phyloP scores from a whole-genome alignment of 345 rosid species.

The Trapa bicornis region DNA sequence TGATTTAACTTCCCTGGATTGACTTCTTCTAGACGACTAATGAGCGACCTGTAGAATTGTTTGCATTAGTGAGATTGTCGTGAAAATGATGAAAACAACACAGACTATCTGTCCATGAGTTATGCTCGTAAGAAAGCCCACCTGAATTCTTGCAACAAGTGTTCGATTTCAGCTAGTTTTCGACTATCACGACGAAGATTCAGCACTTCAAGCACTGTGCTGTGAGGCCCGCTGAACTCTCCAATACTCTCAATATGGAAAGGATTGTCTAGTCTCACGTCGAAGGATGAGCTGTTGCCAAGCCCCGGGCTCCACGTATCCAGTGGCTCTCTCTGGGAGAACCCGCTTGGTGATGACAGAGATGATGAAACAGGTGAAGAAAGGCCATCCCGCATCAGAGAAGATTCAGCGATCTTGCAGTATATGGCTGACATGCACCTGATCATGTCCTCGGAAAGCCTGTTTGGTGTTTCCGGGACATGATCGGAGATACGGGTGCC shows the following conservation, averaged over 20 bases:
- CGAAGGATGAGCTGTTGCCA: slow-evolving; percentile 70
- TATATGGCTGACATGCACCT: slow-evolving; percentile 83
- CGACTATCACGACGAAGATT: slow-evolving; percentile 65
- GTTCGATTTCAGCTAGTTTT: slow-evolving; percentile 64
- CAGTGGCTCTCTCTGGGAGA: slow-evolving; percentile 61
- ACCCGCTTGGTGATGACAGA: slow-evolving; percentile 46
- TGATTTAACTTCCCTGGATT: slow-evolving; percentile 70
- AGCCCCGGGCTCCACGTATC: slow-evolving; percentile 84
- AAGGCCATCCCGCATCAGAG: slow-evolving; percentile 38
- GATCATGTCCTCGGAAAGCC: slow-evolving; percentile 87
- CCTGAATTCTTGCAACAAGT: slow-evolving; percentile 74
- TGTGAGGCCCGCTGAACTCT: slow-evolving; percentile 88
- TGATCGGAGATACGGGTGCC: slow-evolving; percentile 88
- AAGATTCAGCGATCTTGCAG: slow-evolving; percentile 82
- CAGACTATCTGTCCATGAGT: too few species aligned
- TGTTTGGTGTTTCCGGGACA: slow-evolving; percentile 82
- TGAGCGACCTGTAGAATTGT: slow-evolving; percentile 43
- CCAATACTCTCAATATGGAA: slow-evolving; percentile 75
- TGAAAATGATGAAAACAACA: too few species aligned
- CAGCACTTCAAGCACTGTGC: slow-evolving; percentile 74
- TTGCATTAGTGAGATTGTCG: neutral
- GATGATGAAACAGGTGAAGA: slow-evolving; percentile 68
- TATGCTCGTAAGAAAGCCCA: slow-evolving; percentile 12
- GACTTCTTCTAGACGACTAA: slow-evolving; percentile 59
- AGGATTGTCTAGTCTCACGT: slow-evolving; percentile 64